Base-by-base conservation (phyloP, 495 filamentous ascomycete species). In the Elaphomyces granulatus region DNA sequence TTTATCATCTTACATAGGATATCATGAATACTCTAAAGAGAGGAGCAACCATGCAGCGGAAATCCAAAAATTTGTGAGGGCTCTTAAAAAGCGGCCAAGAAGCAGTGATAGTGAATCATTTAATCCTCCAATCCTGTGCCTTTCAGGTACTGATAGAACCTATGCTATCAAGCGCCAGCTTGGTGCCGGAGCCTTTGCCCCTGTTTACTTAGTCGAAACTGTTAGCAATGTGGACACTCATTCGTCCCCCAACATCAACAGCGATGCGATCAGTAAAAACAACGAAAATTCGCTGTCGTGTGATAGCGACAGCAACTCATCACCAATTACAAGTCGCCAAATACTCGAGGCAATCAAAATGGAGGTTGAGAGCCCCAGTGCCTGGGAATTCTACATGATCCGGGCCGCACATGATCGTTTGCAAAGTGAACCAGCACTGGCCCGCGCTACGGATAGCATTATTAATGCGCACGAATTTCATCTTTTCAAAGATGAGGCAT, bases 361-460 rank as follows among this genome's bases (percentile, higher is more conserved):
- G 71, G 90, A 98, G 55, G 56, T 59, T 18, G 75, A 80, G 36
- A 86, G 87, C 3, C 84, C 87, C 0, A 78, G 75, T 10, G 63
- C 83, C 1, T 98, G 92, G 90, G 90, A 98, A 52, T 98, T 95
- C 56, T 82, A 94, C 58, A 92, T 98, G 60, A 88, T 95, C 64
- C 78, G 81, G 1, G 74, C 81, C 18, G 75, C 83, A 2, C 77
- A 86, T 37, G 64, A 73, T 1, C 81, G 90, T 4, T 67, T 96
- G 0, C 75, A 72, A 0, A 56, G 70, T 41, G 46, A 49, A 12
- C 31, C 49, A 0, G 41, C 42, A 6, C 37, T 61, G n/a, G 45
- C 46, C 18, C 78, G 87, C 2, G 77, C 80, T 0, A 65, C 72
- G 0, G 77, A 81, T 0, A 87, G 81, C 31, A 66, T 98, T 36